These are phyloP conservation scores for Malassezia slooffiae DNA, from an alignment of 1,284 basidiomycete genomes.

Conservation along the genomic window DNA sequence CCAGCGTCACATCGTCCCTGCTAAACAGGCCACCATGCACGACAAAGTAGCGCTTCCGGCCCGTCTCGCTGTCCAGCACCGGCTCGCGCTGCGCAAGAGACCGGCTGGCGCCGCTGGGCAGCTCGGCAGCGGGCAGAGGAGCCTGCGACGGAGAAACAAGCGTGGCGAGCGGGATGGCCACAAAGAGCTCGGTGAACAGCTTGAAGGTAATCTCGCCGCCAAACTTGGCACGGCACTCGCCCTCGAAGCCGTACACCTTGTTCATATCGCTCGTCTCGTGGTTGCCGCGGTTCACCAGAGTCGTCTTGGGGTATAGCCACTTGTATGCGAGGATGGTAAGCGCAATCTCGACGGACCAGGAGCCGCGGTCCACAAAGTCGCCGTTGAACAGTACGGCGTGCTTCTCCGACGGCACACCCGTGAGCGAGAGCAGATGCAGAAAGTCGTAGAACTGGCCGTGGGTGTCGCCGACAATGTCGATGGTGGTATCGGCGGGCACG, in stretches of 20 bases:
- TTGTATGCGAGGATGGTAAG: constrained; percentile 89
- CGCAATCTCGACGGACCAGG: constrained; percentile 94
- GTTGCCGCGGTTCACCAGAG: constrained; percentile 63
- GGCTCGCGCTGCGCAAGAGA: constrained; percentile 34
- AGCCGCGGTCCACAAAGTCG: constrained; percentile 73
- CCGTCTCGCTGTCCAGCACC: constrained; percentile 65
- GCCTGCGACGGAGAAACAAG: constrained; percentile 64
- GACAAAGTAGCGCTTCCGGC: constrained; percentile 80
- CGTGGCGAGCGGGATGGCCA: constrained; percentile 63
- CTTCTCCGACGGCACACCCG: constrained; percentile 51
- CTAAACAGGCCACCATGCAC: constrained; percentile 87
- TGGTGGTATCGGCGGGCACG: constrained; percentile 62
- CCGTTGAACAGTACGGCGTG: constrained; percentile 46
- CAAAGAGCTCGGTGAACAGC: constrained; percentile 38
- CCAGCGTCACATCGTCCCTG: constrained; percentile 81
- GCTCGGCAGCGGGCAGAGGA: constrained; percentile 47
- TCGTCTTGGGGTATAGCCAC: constrained; percentile 53
- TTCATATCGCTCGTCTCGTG: constrained; percentile 87
- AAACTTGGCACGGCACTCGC: constrained; percentile 64
- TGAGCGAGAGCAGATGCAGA: constrained; percentile 72
- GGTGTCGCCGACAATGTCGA: constrained; percentile 37
- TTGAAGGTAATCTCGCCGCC: constrained; percentile 41
- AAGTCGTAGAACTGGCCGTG: constrained; percentile 70
- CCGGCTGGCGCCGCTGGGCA: constrained; percentile 24
- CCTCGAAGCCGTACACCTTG: constrained; percentile 64